Evolutionary conservation across 768 basidiomycete genomes (phyloP).

Genomic region (Podaxis sp.): DNA sequence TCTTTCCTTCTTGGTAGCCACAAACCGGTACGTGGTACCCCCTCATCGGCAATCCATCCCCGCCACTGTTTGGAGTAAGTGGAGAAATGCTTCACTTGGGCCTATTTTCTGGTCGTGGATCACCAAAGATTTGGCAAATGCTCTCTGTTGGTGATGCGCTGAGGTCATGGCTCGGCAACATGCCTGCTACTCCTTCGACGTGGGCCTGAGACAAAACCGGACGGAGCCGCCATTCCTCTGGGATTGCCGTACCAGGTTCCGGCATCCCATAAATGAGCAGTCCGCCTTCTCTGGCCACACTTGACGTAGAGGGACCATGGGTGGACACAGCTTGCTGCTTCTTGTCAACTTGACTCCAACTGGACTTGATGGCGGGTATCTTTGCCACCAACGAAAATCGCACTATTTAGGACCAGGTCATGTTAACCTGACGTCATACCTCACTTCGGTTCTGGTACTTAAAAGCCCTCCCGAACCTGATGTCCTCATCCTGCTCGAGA

Average conservation of each 20-base stretch:
- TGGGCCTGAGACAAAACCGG: not conserved
- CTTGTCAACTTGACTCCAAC: not conserved
- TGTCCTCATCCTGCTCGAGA: not conserved
- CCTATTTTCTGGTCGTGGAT: not conserved
- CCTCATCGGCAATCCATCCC: conserved; percentile 1
- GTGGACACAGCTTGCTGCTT: not conserved
- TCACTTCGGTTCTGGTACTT: conserved; percentile 1
- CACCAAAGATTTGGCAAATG: not conserved
- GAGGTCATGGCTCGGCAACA: not conserved
- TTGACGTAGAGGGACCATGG: conserved; percentile 5
- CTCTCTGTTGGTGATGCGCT: not conserved
- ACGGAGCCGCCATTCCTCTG: not conserved
- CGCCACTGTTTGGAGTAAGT: conserved; percentile 1
- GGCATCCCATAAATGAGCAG: not conserved
- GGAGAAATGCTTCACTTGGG: not conserved
- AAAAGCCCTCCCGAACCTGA: not conserved
- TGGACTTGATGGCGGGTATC: conserved; percentile 5
- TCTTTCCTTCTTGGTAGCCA: not conserved
- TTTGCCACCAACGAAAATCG: not conserved
- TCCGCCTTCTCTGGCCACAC: not conserved
- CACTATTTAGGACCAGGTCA: not conserved
- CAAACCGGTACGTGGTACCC: not conserved
- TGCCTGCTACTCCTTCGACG: not conserved
- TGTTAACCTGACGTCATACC: conserved; percentile 10
- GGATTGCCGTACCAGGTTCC: not conserved